These are phyloP conservation scores for Papilionanthe hybrid DNA, from an alignment of 116 monocot species.

Conservation along the genomic window DNA sequence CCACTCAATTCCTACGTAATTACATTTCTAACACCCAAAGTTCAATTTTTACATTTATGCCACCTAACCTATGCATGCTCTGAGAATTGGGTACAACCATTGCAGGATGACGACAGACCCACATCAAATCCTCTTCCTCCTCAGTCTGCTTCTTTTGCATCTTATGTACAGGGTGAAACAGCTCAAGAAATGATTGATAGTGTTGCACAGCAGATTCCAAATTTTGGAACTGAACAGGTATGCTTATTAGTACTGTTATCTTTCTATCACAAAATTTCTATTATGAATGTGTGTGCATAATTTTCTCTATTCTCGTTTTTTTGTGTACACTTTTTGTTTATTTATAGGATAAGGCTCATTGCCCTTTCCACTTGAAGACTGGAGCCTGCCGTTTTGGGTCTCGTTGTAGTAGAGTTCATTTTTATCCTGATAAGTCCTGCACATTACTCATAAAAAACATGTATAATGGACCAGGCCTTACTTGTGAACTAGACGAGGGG, in stretches of 20 bases:
- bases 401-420: slow-evolving; percentile 90
- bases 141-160: slow-evolving; percentile 59
- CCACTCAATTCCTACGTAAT: too few relatives aligned
- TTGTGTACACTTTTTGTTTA: not conserved
- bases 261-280: slow-evolving; percentile 2
- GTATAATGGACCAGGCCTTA: slow-evolving; percentile 94
- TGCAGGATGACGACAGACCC: slow-evolving; percentile 82
- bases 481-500: slow-evolving; percentile 97
- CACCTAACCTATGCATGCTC: not conserved
- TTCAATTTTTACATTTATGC: too few relatives aligned
- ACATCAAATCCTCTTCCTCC: slow-evolving; percentile 97
- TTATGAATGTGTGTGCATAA: not conserved
- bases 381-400: slow-evolving; percentile 88
- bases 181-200: slow-evolving; percentile 64
- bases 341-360: slow-evolving; percentile 93
- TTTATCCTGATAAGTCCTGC: slow-evolving; percentile 92
- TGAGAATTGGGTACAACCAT: slow-evolving; percentile 12
- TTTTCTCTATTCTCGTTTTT: not conserved
- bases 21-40: too few relatives aligned
- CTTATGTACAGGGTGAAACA: slow-evolving; percentile 25
- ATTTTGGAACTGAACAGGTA: slow-evolving; percentile 98
- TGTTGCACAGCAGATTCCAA: slow-evolving; percentile 80
- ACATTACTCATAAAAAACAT: slow-evolving; percentile 92
- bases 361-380: slow-evolving; percentile 99
- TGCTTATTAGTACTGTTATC: not conserved